phyloP scores from a whole-genome alignment of 208 protist species.

The Vickermania ingenoplastis region DNA sequence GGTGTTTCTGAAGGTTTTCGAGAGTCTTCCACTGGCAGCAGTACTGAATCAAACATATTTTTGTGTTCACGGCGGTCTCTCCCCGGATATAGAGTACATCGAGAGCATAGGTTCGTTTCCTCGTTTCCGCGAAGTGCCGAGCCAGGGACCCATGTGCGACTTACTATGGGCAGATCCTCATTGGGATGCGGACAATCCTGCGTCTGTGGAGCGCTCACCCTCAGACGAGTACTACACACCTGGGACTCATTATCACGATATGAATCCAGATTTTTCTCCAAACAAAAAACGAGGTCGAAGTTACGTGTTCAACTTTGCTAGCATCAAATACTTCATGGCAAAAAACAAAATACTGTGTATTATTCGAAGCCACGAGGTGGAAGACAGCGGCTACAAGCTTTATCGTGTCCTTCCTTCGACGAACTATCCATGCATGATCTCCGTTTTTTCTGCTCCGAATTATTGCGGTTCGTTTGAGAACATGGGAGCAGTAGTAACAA shows the following conservation, averaged over 20 bases:
- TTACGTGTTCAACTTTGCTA: slow-evolving; percentile 79
- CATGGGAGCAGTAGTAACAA: slow-evolving; percentile 89
- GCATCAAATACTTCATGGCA: slow-evolving; percentile 87
- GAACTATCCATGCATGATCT: slow-evolving; percentile 95
- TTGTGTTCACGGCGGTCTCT: slow-evolving; percentile 97
- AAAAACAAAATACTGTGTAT: slow-evolving; percentile 93
- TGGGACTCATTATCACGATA: slow-evolving; percentile 40
- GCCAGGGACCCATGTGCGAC: slow-evolving; percentile 97
- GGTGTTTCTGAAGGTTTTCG: slow-evolving; percentile 77
- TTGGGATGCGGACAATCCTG: slow-evolving; percentile 71
- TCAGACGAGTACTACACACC: slow-evolving; percentile 75
- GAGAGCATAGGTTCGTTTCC: slow-evolving; percentile 9
- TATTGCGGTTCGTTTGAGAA: slow-evolving; percentile 97
- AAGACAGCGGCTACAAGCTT: slow-evolving; percentile 91
- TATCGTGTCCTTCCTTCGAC: slow-evolving; percentile 78
- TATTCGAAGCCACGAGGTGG: slow-evolving; percentile 94
- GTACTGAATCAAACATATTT: slow-evolving; percentile 98
- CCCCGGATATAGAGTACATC: slow-evolving; percentile 93
- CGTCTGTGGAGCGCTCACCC: slow-evolving; percentile 17
- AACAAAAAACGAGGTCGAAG: slow-evolving; percentile 71
- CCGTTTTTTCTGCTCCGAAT: slow-evolving; percentile 97
- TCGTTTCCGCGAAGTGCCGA: slow-evolving; percentile 97
- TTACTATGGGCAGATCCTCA: slow-evolving; percentile 99
- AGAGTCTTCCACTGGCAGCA: slow-evolving; percentile 96
- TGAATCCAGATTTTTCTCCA: slow-evolving; percentile 37